Percentiles rank a stretch among this genome's conserved stretches.
These are phyloP conservation scores for Lophium mytilinum DNA, from an alignment of 495 filamentous ascomycete species.

Conservation along the genomic window DNA sequence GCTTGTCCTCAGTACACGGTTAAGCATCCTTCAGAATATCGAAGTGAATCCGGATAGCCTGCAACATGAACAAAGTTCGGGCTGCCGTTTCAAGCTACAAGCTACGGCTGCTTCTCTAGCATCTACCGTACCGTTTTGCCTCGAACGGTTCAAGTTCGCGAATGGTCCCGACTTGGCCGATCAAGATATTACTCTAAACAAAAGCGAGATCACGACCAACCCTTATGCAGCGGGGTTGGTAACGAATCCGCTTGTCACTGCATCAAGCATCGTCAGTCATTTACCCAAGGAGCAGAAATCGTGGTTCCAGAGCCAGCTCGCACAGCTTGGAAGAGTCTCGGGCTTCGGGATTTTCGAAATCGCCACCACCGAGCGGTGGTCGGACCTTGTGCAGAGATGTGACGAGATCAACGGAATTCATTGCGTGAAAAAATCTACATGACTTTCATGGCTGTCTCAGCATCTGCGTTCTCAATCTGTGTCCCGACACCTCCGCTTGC, in stretches of 20 bases:
- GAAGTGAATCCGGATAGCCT: no score
- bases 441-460: no score
- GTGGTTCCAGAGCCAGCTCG: not conserved
- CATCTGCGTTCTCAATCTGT: no score
- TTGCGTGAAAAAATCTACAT: no score
- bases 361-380: not conserved
- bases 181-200: not conserved
- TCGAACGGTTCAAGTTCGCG: constrained; percentile 1
- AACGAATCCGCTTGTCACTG: not conserved
- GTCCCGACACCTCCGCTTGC: no score
- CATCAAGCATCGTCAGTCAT: not conserved
- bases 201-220: not conserved
- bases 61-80: no score
- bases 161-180: not conserved
- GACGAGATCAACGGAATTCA: no score
- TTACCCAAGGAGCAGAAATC: not conserved
- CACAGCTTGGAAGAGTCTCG: not conserved
- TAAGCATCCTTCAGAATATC: constrained; percentile 2
- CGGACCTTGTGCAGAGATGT: no score
- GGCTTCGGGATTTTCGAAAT: not conserved
- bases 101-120: not conserved
- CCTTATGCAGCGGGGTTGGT: not conserved
- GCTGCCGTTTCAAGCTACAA: not conserved
- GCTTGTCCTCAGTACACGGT: constrained; percentile 21
- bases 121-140: constrained; percentile 1